phyloP scores from a whole-genome alignment of 2,329 filamentous ascomycete genomes.

The Exophiala oligosperma region DNA sequence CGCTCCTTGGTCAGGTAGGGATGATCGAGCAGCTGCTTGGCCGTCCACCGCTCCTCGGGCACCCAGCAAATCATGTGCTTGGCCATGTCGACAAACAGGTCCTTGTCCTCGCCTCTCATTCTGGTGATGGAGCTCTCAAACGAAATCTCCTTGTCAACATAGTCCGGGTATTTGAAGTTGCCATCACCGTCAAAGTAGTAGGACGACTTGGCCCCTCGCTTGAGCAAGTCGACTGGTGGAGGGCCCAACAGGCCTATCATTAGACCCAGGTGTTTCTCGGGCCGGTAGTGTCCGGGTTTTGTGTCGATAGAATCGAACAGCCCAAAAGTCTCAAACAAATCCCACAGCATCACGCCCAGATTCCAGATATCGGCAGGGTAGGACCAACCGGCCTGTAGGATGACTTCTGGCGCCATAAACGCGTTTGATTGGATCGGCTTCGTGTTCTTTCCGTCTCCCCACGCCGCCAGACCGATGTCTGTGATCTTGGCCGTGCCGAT shows the following conservation, averaged over 20 bases:
- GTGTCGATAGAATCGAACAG: conserved; percentile 39
- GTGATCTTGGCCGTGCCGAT: conserved; percentile 35
- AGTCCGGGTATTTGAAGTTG: conserved; percentile 26
- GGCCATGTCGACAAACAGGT: conserved; percentile 36
- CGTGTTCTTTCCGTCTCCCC: conserved; percentile 42
- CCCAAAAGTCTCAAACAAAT: conserved; percentile 40
- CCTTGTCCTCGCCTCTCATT: conserved; percentile 34
- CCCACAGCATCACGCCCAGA: conserved; percentile 41
- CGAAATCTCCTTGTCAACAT: conserved; percentile 19
- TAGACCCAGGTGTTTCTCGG: conserved; percentile 42
- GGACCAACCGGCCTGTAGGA: conserved; percentile 40
- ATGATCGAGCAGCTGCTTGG: conserved; percentile 38
- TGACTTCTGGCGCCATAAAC: conserved; percentile 44
- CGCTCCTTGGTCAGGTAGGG: conserved; percentile 34
- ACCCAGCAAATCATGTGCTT: conserved; percentile 38
- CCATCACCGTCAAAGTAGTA: conserved; percentile 30
- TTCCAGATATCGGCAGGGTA: conserved; percentile 45
- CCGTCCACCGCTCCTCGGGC: conserved; percentile 38
- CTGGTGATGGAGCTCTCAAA: conserved; percentile 25
- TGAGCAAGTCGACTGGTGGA: conserved; percentile 38
- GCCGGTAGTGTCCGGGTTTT: conserved; percentile 37
- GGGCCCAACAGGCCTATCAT: conserved; percentile 45
- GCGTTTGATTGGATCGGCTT: conserved; percentile 48
- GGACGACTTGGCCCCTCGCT: conserved; percentile 34
- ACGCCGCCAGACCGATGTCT: conserved; percentile 41